Evolutionary conservation across 495 filamentous ascomycete species (phyloP).

Genomic region (Trypethelium eluteriae): DNA sequence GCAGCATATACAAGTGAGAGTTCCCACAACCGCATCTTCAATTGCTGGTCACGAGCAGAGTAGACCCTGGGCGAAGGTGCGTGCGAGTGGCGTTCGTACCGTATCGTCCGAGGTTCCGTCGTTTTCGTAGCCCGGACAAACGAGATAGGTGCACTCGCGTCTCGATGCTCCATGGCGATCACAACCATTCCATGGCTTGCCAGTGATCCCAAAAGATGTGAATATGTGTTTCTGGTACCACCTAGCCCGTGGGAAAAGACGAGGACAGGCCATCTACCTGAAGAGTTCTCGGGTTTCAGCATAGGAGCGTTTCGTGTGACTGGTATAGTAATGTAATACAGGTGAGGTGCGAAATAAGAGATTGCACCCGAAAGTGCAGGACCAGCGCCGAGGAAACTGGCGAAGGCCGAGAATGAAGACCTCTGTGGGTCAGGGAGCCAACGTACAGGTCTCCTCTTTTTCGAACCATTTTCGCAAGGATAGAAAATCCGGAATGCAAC

Average conservation of each 20-base stretch:
- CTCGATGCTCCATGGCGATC: slow-evolving; percentile 66
- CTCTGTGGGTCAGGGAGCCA: slow-evolving; percentile 71
- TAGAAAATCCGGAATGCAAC: slow-evolving; percentile 72
- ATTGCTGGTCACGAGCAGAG: slow-evolving; percentile 53
- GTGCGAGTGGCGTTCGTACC: slow-evolving; percentile 35
- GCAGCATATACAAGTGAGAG: slow-evolving; percentile 55
- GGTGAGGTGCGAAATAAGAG: slow-evolving; percentile 57
- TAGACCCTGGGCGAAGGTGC: slow-evolving; percentile 48
- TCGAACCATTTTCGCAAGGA: slow-evolving; percentile 41
- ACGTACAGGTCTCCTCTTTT: slow-evolving; percentile 38
- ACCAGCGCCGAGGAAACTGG: slow-evolving; percentile 56
- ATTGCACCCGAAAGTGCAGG: slow-evolving; percentile 48
- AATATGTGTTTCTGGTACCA: slow-evolving; percentile 67
- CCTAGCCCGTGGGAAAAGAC: slow-evolving; percentile 77
- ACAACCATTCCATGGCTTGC: slow-evolving; percentile 71
- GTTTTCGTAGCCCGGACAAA: slow-evolving; percentile 42
- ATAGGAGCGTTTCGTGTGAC: slow-evolving; percentile 43
- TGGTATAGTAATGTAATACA: slow-evolving; percentile 60
- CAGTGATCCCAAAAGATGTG: slow-evolving; percentile 59
- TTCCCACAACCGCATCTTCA: slow-evolving; percentile 68
- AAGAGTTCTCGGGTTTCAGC: slow-evolving; percentile 42
- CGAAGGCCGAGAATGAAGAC: slow-evolving; percentile 58
- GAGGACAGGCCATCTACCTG: slow-evolving; percentile 60
- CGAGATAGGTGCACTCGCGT: slow-evolving; percentile 61
- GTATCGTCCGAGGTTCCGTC: slow-evolving; percentile 42